These are phyloP conservation scores for Xylaria polymorpha DNA, from an alignment of 2,329 filamentous ascomycete genomes.

Conservation along the genomic window DNA sequence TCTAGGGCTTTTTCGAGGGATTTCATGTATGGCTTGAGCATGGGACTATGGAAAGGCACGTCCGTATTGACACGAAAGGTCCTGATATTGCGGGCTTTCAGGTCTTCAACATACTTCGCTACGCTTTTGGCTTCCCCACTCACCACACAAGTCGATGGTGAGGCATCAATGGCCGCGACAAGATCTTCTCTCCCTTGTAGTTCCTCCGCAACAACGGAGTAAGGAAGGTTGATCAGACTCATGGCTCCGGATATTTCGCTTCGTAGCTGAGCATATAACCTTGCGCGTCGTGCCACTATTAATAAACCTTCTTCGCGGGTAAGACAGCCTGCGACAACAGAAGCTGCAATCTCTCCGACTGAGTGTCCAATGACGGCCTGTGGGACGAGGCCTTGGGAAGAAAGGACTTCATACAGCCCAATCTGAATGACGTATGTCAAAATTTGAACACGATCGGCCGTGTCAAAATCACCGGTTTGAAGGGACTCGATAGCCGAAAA, in stretches of 20 bases:
- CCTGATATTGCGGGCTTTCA: constrained; percentile 47
- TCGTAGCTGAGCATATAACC: constrained; percentile 34
- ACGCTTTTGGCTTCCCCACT: constrained; percentile 42
- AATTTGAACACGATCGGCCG: constrained; percentile 49
- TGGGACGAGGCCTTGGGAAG: constrained; percentile 48
- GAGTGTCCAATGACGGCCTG: constrained; percentile 56
- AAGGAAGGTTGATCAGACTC: constrained; percentile 51
- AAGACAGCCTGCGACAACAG: constrained; percentile 51
- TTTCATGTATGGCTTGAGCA: constrained; percentile 49
- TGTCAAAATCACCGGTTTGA: constrained; percentile 37
- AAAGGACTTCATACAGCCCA: constrained; percentile 49
- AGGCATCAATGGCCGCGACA: constrained; percentile 30
- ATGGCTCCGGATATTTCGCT: constrained; percentile 42
- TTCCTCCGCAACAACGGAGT: constrained; percentile 43
- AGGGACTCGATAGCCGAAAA: constrained; percentile 42
- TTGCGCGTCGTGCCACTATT: constrained; percentile 51
- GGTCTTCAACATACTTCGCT: constrained; percentile 45
- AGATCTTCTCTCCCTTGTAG: constrained; percentile 36
- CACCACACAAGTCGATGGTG: constrained; percentile 31
- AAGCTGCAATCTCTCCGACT: constrained; percentile 56
- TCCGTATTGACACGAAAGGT: constrained; percentile 54
- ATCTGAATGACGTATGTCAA: constrained; percentile 54
- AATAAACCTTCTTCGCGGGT: constrained; percentile 51
- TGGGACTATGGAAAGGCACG: constrained; percentile 56
- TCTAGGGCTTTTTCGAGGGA: constrained; percentile 47